Evolutionary conservation across 306 rosid genomes (phyloP).

Genomic region (Oxytropis ochrocephala): DNA sequence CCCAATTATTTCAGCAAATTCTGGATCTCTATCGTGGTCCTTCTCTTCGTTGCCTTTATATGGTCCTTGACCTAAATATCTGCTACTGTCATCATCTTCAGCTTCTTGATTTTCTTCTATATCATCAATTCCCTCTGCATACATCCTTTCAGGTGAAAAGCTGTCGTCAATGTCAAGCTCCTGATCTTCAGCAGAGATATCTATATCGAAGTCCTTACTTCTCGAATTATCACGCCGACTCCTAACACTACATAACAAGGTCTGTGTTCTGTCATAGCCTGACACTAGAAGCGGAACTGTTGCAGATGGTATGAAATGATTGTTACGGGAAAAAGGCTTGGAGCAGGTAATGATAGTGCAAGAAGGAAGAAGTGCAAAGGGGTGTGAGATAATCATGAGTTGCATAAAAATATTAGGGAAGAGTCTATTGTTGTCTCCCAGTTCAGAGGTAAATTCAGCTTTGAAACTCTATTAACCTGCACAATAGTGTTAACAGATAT

Average conservation of each 20-base stretch:
- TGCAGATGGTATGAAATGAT: slow-evolving; percentile 19
- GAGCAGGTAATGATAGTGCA: slow-evolving; percentile 18
- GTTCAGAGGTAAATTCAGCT: neutral
- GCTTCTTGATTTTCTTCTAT: slow-evolving; percentile 10
- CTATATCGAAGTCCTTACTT: slow-evolving; percentile 22
- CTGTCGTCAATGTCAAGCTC: slow-evolving; percentile 25
- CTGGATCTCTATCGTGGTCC: slow-evolving; percentile 77
- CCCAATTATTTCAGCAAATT: slow-evolving; percentile 73
- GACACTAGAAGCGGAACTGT: neutral
- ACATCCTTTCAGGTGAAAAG: slow-evolving; percentile 17
- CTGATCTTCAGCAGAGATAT: slow-evolving; percentile 23
- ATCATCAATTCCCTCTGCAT: slow-evolving; percentile 33
- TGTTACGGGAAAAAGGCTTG: slow-evolving; percentile 14
- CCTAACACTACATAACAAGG: slow-evolving; percentile 14
- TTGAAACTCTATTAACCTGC: slow-evolving; percentile 25
- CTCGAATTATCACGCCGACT: slow-evolving; percentile 19
- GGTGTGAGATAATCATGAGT: slow-evolving; percentile 40
- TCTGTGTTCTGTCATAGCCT: neutral
- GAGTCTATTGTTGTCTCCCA: neutral
- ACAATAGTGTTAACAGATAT: neutral
- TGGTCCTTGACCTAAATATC: slow-evolving; percentile 34
- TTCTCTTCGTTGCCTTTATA: slow-evolving; percentile 41
- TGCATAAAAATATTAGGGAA: neutral
- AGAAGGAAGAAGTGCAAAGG: slow-evolving; percentile 25
- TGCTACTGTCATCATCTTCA: slow-evolving; percentile 14